Conservation (phyloP, 495 filamentous ascomycete species). For the Terfezia boudieri region DNA sequence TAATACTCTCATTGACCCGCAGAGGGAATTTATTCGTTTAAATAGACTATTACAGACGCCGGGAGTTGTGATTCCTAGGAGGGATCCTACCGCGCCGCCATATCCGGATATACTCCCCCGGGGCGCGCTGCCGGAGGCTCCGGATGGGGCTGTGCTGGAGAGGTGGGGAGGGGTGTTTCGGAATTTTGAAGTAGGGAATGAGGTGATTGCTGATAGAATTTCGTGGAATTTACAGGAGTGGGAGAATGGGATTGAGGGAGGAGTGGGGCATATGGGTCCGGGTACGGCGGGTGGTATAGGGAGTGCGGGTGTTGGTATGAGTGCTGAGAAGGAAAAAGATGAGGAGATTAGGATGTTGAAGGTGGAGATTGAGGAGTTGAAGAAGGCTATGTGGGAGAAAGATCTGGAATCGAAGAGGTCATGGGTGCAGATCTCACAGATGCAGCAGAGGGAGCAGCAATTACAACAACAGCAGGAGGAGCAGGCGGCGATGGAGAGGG, state of each 20-base stretch:
- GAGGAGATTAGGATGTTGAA: not conserved
- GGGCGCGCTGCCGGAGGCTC: not conserved
- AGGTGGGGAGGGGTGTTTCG: not conserved
- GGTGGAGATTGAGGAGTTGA: not conserved
- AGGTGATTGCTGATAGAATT: not conserved
- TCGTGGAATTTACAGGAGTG: too few relatives aligned
- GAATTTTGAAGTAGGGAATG: not conserved
- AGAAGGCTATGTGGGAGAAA: not conserved
- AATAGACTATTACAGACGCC: not conserved
- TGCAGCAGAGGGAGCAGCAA: not conserved
- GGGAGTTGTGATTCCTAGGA: not conserved
- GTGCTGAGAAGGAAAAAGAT: not conserved
- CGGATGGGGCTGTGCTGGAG: not conserved
- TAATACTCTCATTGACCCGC: not conserved
- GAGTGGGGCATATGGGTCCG: too few relatives aligned
- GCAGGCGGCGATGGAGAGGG: not conserved
- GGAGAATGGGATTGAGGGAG: too few relatives aligned
- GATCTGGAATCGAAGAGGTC: not conserved
- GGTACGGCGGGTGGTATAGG: not conserved
- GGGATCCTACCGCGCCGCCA: not conserved
- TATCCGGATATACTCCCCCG: not conserved
- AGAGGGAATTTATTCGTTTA: not conserved
- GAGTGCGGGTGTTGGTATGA: not conserved
- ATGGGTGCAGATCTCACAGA: not conserved
- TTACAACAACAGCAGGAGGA: not conserved